Base-by-base conservation (phyloP, 1,139 yeast genomes). In the Suhomyces chickasaworum region DNA sequence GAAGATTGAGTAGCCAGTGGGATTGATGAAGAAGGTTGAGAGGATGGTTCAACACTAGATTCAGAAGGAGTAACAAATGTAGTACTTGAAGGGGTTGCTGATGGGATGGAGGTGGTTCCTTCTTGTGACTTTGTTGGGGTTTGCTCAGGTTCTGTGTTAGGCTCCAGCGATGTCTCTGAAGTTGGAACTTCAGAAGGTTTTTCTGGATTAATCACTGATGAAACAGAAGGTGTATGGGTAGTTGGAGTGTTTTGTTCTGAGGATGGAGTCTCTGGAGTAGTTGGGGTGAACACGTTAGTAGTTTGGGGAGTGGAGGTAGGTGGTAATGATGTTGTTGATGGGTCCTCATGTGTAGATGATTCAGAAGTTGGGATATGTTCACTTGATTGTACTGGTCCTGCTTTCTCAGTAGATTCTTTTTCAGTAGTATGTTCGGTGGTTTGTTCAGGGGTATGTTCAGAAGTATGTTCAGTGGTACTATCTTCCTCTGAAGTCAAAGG, bases 301-400 rank as follows among this genome's bases (percentile, higher is more conserved):
- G 39, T 25, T 15, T 38, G 40, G 9, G 25, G 36, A 8, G 29
- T 21, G 17, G 29, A 38, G 31, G 32, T 37, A 17, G 20, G 37
- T 34, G 17, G 41, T 7, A 17, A 42, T 15, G 49, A 9, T 12
- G 47, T 34, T 13, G 55, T n/a, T 7, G 55, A 37, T 23, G 39
- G 37, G 10, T 34, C 37, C 27, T 34, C 37, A 7, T 6, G 7
- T n/a, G 55, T 16, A n/a, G 54, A 27, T 10, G 21, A 20, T 18
- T 17, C 31, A 18, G 37, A 12, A 7, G 45, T 10, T 18, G 34
- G 13, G 12, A 29, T 6, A 34, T 13, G 34, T 7, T 18, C 18
- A 23, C 34, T 37, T 10, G 35, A 29, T 16, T 23, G 15, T 8
- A 23, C 23, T 25, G 22, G 37, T 2, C 17, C 17, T 7, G 36